Evolutionary conservation across 2,329 filamentous ascomycete species (phyloP), one percentile per base, ranked within the genome.

Genomic region (Arthrocladium fulminans): DNA sequence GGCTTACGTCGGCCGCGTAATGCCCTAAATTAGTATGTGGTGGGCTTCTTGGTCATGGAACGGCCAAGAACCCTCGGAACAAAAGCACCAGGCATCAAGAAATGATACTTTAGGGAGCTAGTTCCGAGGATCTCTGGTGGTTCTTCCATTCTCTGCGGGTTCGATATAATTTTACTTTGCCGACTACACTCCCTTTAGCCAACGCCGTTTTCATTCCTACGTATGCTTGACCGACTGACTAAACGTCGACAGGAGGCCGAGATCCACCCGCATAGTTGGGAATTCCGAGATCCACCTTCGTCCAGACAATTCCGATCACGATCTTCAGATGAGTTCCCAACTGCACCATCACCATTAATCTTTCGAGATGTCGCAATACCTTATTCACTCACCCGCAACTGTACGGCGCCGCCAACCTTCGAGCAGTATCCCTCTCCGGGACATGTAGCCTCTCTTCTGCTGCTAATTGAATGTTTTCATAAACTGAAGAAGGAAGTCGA

Each of bases 121-220:
- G 7, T 29, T 29, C n/a, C n/a, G n/a, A n/a, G n/a, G n/a, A n/a
- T n/a, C 27, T 29, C 27, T 29, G 27, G 13, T 29, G 27, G n/a
- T n/a, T n/a, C n/a, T n/a, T n/a, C n/a, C n/a, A n/a, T n/a, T n/a
- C n/a, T n/a, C n/a, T n/a, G n/a, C n/a, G n/a, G n/a, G n/a, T n/a
- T n/a, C n/a, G n/a, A n/a, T n/a, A n/a, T n/a, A n/a, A n/a, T n/a
- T n/a, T 29, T 29, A 7, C 27, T 29, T 29, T 29, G 27, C 27
- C 27, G 27, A 29, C 7, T 13, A 7, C 27, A n/a, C n/a, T n/a
- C n/a, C n/a, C n/a, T n/a, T n/a, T n/a, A n/a, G n/a, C n/a, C n/a
- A n/a, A n/a, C n/a, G n/a, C n/a, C n/a, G 20, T 83, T 83, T 10
- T 32, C 29, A 32, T 10, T 10, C 10, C 29, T 32, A 22, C 35